A percentile compares a stretch with the other conserved stretches of the same genome.
These are phyloP conservation scores for Phytomonas francai DNA, from an alignment of 208 protist genomes.

Conservation along the genomic window DNA sequence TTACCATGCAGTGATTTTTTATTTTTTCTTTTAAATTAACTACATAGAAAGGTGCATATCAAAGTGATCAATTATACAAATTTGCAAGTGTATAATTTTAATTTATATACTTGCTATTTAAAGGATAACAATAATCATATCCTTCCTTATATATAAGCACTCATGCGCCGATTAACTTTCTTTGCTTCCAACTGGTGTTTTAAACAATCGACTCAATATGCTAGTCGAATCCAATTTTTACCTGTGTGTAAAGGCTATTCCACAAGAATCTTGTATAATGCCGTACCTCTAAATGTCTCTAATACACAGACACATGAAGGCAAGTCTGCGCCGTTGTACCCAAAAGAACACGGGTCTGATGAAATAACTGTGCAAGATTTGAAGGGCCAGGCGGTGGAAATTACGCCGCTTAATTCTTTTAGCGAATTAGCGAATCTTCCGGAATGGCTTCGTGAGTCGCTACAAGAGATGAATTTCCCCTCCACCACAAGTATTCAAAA, in stretches of 20 bases:
- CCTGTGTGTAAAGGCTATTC: background rate
- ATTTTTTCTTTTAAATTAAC: background rate
- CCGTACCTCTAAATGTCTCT: background rate
- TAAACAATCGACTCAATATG: background rate
- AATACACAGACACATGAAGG: background rate
- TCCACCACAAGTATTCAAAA: constrained; percentile 83
- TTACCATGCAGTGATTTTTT: background rate
- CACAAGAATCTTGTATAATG: background rate
- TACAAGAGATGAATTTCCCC: constrained; percentile 46
- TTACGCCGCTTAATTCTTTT: constrained; percentile 61
- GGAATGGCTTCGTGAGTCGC: constrained; percentile 47
- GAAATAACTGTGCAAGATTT: constrained; percentile 51
- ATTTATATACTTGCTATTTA: background rate
- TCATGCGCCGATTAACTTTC: background rate
- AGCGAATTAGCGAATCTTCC: constrained; percentile 42
- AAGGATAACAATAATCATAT: background rate
- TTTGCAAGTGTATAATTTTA: background rate
- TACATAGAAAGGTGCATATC: background rate
- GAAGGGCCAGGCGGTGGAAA: constrained; percentile 29
- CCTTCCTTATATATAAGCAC: background rate
- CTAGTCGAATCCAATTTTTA: background rate
- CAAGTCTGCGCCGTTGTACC: background rate
- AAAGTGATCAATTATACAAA: background rate
- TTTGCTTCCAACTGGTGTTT: background rate
- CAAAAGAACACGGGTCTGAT: background rate